Conservation (phyloP, 163 green algal species). For the Botryococcus braunii region DNA sequence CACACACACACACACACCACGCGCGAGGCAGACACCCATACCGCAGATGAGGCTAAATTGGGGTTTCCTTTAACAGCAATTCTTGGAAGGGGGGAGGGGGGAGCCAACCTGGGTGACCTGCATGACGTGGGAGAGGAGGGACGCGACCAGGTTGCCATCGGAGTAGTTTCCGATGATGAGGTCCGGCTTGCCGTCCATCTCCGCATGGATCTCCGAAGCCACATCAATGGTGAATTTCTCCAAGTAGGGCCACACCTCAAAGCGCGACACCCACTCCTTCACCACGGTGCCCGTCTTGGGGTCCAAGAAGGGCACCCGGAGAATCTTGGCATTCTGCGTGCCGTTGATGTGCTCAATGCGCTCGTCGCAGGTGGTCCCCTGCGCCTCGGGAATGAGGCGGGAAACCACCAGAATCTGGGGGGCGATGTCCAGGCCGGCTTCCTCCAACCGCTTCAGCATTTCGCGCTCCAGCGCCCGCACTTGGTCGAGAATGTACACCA, state of each 20-base stretch:
- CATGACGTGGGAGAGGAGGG: slow-evolving; percentile 49
- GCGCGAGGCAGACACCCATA: too few species aligned
- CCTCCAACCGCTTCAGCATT: slow-evolving; percentile 41
- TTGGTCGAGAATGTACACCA: slow-evolving; percentile 87
- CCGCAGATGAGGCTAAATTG: too few species aligned
- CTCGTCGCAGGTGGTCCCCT: slow-evolving; percentile 64
- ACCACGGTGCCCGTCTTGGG: slow-evolving; percentile 25
- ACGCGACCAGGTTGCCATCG: slow-evolving; percentile 75
- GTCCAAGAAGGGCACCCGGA: slow-evolving; percentile 72
- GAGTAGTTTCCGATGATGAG: slow-evolving; percentile 76
- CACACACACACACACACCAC: too few species aligned
- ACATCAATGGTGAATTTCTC: slow-evolving; percentile 71
- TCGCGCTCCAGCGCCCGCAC: slow-evolving; percentile 69
- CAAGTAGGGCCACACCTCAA: slow-evolving; percentile 80
- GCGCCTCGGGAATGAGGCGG: slow-evolving; percentile 66
- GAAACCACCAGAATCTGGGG: slow-evolving; percentile 64
- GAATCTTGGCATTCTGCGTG: slow-evolving; percentile 52
- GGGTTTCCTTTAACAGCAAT: too few species aligned
- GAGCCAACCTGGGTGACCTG: slow-evolving; percentile 33
- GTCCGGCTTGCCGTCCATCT: slow-evolving; percentile 56
- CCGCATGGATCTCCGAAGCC: slow-evolving; percentile 45
- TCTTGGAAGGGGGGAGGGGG: too few species aligned
- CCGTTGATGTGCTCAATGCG: slow-evolving; percentile 63
- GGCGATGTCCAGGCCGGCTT: slow-evolving; percentile 45
- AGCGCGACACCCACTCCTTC: slow-evolving; percentile 43